These are phyloP conservation scores for Cutaneotrichosporon cyanovorans DNA, from an alignment of 1,284 basidiomycete species.

Conservation along the genomic window DNA sequence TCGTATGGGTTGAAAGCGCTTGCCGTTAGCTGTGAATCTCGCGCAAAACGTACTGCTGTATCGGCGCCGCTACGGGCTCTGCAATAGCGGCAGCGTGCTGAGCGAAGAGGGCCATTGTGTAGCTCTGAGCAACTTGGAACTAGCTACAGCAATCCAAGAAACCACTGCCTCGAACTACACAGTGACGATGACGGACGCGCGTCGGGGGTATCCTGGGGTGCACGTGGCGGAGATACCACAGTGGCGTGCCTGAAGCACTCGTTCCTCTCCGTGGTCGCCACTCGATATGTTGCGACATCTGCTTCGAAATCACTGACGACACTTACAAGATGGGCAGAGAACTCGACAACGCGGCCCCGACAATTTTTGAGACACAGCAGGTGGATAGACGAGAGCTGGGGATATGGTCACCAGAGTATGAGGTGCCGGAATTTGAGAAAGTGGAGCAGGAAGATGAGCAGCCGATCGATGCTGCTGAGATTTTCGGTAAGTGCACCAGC, in stretches of 20 bases:
- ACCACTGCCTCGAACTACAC: not conserved
- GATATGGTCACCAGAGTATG: conserved; percentile 16
- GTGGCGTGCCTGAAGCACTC: too few relatives aligned
- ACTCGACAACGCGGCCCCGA: conserved; percentile 42
- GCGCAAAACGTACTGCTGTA: conserved; percentile 33
- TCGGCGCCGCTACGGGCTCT: conserved; percentile 27
- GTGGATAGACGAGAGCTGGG: conserved; percentile 12
- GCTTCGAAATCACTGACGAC: too few relatives aligned
- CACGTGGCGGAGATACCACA: too few relatives aligned
- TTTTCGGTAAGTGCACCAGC: conserved; percentile 48
- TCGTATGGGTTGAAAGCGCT: conserved; percentile 72
- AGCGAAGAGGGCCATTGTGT: conserved; percentile 36
- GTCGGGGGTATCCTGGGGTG: too few relatives aligned
- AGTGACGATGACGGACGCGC: too few relatives aligned
- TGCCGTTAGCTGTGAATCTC: conserved; percentile 4
- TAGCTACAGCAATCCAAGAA: not conserved
- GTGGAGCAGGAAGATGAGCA: conserved; percentile 44
- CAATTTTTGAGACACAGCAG: conserved; percentile 32
- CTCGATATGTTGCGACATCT: too few relatives aligned
- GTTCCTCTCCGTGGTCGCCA: too few relatives aligned
- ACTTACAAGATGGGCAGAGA: conserved; percentile 27
- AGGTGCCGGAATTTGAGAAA: not conserved
- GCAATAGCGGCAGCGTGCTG: conserved; percentile 16
- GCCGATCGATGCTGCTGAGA: conserved; percentile 54
- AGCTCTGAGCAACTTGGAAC: not conserved